Conservation (phyloP, 768 basidiomycete species). For the Amanita molliuscula region DNA sequence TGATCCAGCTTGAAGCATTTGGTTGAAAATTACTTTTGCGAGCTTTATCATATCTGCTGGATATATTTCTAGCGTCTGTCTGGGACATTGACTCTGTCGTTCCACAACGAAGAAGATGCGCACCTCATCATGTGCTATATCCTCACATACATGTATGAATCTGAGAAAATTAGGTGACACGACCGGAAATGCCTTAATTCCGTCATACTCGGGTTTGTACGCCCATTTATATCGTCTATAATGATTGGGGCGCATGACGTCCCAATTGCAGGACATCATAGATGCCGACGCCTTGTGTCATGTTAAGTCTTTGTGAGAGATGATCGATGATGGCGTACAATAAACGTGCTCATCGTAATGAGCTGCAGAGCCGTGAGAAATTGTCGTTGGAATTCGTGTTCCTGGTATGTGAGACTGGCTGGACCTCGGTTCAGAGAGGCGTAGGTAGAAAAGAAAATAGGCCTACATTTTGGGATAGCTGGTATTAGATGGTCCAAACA, state of each 20-base stretch:
- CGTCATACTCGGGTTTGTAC: conserved; percentile 47
- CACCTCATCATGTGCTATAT: conserved; percentile 25
- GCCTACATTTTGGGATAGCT: conserved; percentile 28
- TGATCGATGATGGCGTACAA: conserved; percentile 25
- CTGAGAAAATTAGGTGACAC: conserved; percentile 44
- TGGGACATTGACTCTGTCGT: neutral
- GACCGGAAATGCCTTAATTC: conserved; percentile 31
- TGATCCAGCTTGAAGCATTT: conserved; percentile 15
- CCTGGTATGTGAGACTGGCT: conserved; percentile 31
- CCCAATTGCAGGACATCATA: conserved; percentile 35
- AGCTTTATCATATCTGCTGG: conserved; percentile 31
- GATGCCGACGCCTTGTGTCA: conserved; percentile 46
- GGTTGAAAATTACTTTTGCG: conserved; percentile 30
- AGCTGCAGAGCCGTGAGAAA: conserved; percentile 6
- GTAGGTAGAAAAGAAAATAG: neutral
- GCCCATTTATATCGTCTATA: conserved; percentile 74
- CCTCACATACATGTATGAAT: conserved; percentile 33
- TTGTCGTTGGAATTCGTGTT: conserved; percentile 16
- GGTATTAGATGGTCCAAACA: conserved; percentile 39
- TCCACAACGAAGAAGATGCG: neutral
- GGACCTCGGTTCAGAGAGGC: neutral
- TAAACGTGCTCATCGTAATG: conserved; percentile 29
- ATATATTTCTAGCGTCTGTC: conserved; percentile 27
- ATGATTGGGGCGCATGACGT: conserved; percentile 46
- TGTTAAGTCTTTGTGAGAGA: neutral